Percentiles rank a stretch among this genome's conserved stretches.
These are phyloP conservation scores for Mytilinidion resinicola DNA, from an alignment of 495 filamentous ascomycete species.

Conservation along the genomic window DNA sequence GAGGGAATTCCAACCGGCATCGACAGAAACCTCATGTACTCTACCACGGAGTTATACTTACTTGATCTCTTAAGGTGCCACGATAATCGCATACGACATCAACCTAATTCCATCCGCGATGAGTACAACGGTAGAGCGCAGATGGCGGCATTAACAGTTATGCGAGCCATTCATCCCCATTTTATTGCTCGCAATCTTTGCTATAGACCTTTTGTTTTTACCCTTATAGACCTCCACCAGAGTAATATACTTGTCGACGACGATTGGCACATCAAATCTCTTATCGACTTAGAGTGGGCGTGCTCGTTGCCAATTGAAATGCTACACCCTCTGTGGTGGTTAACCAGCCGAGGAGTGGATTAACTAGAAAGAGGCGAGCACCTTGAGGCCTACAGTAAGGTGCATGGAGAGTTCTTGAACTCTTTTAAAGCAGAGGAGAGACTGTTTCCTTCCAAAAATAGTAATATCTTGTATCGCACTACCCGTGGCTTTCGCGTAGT, in stretches of 20 bases:
- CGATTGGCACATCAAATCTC: neutral
- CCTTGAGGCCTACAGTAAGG: neutral
- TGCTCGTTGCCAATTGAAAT: neutral
- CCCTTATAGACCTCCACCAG: neutral
- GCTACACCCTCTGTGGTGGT: neutral
- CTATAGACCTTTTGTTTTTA: neutral
- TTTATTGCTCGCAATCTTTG: no score
- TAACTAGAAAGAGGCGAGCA: neutral
- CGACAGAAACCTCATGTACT: conserved; percentile 27
- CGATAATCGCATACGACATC: conserved; percentile 25
- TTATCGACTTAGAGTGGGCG: neutral
- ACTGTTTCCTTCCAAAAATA: neutral
- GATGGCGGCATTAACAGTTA: no score
- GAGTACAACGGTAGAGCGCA: no score
- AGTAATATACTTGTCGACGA: neutral
- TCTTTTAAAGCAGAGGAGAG: neutral
- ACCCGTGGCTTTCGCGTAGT: no score
- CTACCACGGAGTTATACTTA: conserved; percentile 26
- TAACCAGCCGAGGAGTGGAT: neutral
- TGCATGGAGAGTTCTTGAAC: neutral
- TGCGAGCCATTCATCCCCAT: no score
- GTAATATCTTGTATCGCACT: neutral
- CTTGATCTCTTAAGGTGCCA: conserved; percentile 32
- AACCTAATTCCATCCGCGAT: no score
- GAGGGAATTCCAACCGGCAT: conserved; percentile 31